These are phyloP conservation scores for Colletotrichum liriopes DNA, from an alignment of 2,329 filamentous ascomycete species.

Conservation along the genomic window DNA sequence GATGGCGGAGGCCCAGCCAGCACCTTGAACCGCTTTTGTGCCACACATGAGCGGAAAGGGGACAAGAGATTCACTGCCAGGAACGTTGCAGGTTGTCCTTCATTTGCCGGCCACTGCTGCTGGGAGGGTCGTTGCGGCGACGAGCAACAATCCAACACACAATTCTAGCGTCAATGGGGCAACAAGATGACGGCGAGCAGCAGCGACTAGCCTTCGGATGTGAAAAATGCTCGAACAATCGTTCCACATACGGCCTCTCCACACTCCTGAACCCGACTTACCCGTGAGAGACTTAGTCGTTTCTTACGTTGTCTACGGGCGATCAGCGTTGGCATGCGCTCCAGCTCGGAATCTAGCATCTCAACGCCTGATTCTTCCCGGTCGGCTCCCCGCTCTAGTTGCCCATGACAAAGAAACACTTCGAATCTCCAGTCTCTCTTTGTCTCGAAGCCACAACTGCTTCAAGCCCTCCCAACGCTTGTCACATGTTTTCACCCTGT, in stretches of 20 bases:
- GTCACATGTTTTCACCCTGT: conserved; percentile 29
- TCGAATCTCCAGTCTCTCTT: conserved; percentile 17
- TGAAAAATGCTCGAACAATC: conserved; percentile 38
- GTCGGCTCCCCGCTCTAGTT: conserved; percentile 15
- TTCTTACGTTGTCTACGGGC: neutral
- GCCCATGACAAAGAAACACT: conserved; percentile 31
- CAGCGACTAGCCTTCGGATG: neutral
- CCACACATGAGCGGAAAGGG: conserved; percentile 12
- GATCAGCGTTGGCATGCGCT: conserved; percentile 30
- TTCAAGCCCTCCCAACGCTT: neutral
- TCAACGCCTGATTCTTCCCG: conserved; percentile 1
- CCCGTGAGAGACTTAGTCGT: neutral
- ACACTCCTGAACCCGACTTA: conserved; percentile 1
- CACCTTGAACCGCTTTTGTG: conserved; percentile 12
- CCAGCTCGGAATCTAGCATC: conserved; percentile 2
- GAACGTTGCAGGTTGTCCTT: conserved; percentile 29
- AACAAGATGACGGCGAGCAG: conserved; percentile 35
- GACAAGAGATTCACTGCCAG: conserved; percentile 11
- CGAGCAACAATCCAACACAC: conserved; percentile 28
- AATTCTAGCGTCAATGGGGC: conserved; percentile 34
- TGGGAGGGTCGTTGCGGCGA: conserved; percentile 27
- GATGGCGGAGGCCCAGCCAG: conserved; percentile 20
- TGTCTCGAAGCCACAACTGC: conserved; percentile 33
- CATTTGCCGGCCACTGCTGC: neutral
- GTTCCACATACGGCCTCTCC: conserved; percentile 16